Evolutionary conservation across 352 stramenopile species (phyloP), one percentile per base, ranked within the genome.

Genomic region (Paralagenidium karlingii): DNA sequence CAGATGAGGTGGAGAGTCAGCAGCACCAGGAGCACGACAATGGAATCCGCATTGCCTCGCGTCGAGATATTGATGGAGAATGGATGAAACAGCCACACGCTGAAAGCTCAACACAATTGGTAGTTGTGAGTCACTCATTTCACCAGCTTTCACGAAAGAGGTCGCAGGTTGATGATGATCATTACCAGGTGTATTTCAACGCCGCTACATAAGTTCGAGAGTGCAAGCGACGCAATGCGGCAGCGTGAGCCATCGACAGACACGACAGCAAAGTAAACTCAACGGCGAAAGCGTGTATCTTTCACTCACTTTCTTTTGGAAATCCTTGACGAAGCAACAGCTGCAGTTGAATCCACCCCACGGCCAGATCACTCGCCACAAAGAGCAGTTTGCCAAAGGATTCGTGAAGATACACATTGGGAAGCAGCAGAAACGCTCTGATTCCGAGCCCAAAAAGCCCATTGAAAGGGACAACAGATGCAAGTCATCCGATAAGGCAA

Each of bases 31-130:
- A 93, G 51, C 34, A 84, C 82, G 40, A 96, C 84, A 38, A 99
- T 76, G 30, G 85, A 89, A 59, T 99, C 96, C 9, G 94, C 82
- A 42, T 96, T 98, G 32, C 96, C 96, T 26, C 96, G 74, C n/a
- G 95, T 99, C 43, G 94, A 98, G 54, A 99, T 98, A 45, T 98
- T 99, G 37, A 99, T 91, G 13, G 94, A 92, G 40, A 99, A 85
- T 13, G 96, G 96, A 53, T 99, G 97, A 45, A 98, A 98, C 13
- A 98, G 58, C 94, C 95, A 99, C 18, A 97, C 52, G 30, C 69
- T 68, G 42, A 80, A 63, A 13, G 50, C 24, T 34, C 22, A 45
- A n/a, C n/a, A n/a, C n/a, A n/a, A n/a, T n/a, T n/a, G n/a, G n/a
- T n/a, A n/a, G n/a, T n/a, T n/a, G n/a, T n/a, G n/a, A n/a, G n/a